Percentiles rank a stretch among this genome's conserved stretches.
Evolutionary conservation across 176 grass and related monocot genomes (phyloP).

Genomic region (Triticum monococcum): DNA sequence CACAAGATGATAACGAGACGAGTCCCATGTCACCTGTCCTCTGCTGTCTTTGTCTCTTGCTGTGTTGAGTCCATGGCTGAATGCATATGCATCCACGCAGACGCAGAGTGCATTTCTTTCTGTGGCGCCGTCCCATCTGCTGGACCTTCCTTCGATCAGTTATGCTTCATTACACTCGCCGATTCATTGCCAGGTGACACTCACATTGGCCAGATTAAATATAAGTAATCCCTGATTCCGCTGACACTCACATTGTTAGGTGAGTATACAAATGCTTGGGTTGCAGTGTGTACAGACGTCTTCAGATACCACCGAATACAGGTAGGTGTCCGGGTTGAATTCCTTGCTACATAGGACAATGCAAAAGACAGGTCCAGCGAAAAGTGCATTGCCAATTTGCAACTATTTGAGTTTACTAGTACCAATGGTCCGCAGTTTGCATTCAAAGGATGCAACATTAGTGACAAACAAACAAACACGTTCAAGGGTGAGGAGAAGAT

Average conservation of each 20-base stretch:
- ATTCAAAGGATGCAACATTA: background rate
- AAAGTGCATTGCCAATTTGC: background rate
- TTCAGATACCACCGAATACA: background rate
- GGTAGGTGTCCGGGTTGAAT: slow-evolving; percentile 12
- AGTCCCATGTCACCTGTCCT: background rate
- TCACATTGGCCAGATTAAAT: background rate
- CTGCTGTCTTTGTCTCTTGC: slow-evolving; percentile 29
- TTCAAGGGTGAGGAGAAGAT: background rate
- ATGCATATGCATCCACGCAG: background rate
- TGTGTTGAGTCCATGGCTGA: background rate
- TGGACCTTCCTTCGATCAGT: background rate
- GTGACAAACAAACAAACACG: background rate
- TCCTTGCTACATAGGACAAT: background rate
- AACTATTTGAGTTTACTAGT: background rate
- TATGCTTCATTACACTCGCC: background rate
- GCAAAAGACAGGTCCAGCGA: slow-evolving; percentile 16
- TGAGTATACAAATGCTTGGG: background rate
- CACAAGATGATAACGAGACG: background rate
- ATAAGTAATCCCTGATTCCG: background rate
- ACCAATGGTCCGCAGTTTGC: background rate
- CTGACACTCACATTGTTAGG: background rate
- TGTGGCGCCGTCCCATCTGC: background rate
- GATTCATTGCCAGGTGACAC: background rate
- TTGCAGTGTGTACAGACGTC: background rate
- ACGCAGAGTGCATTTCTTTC: slow-evolving; percentile 33